Base-by-base conservation (phyloP, 805 yeast species). In the Barnettozyma pratensis region DNA sequence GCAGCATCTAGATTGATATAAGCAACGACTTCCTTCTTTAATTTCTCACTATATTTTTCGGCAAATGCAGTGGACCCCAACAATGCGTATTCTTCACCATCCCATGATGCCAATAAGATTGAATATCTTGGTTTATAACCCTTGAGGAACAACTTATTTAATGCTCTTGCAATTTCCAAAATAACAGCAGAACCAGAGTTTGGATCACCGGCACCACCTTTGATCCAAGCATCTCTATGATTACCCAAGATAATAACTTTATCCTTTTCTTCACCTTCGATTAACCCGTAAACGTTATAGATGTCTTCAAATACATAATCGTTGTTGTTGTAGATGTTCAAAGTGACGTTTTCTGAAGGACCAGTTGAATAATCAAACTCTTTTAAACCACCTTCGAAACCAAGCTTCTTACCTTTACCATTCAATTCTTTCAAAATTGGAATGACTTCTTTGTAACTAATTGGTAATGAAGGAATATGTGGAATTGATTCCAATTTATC, bases 221-320 rank as follows among this genome's bases (percentile, higher is more conserved):
- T 78, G 49, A 82, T 76, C 94, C 92, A 87, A 3, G 91, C 82
- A 61, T 86, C 94, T 47, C 89, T 77, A 61, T 85, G 94, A 62
- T 85, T 85, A 35, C 94, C 94, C 48, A 85, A 62, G 35, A 86
- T 62, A 42, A 85, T 73, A 19, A 77, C 81, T 48, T 82, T 83
- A 43, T 76, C 73, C 37, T 68, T 64, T 37, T 71, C 68, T 10
- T 64, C 61, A 38, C 91, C 91, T 50, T 75, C 76, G 39, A 83
- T 64, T 41, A 71, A 72, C 8, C 85, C 91, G 57, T 80, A 72
- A 31, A 83, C 83, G 57, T 86, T 82, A 67, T 75, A 72, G 58
- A 83, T 72, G 6, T 86, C 83, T 10, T 80, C 70, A 54, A 81
- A 73, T 55, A 75, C 78, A 61, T 79, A 85, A 14, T 75, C 76